These are phyloP conservation scores for Barnettozyma pratensis DNA, from an alignment of 805 yeast species.

Conservation along the genomic window DNA sequence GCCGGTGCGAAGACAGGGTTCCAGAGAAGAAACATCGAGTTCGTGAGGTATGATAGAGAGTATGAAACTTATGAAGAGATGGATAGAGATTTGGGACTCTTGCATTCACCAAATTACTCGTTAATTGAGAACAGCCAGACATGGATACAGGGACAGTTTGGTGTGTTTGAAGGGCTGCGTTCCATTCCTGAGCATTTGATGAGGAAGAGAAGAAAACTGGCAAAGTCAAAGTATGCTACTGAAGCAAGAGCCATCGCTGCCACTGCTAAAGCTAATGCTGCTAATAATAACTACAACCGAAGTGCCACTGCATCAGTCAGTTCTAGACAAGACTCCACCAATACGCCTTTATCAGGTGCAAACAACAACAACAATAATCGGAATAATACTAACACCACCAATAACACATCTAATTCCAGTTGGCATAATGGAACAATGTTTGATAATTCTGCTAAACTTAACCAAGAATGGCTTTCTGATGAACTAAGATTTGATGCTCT, in stretches of 20 bases:
- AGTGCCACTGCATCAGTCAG: neutral
- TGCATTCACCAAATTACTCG: conserved; percentile 46
- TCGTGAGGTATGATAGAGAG: conserved; percentile 64
- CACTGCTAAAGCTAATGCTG: neutral
- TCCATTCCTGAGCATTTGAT: conserved; percentile 17
- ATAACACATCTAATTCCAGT: neutral
- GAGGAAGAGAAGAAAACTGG: conserved; percentile 23
- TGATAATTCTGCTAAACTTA: conserved; percentile 14
- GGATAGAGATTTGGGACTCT: conserved; percentile 58
- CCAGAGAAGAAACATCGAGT: conserved; percentile 67
- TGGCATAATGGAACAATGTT: conserved; percentile 15
- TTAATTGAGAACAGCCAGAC: conserved; percentile 40
- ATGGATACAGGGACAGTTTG: conserved; percentile 70
- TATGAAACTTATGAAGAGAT: conserved; percentile 78
- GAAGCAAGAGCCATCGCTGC: conserved; percentile 9
- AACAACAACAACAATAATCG: too few species aligned
- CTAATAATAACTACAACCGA: neutral
- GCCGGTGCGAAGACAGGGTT: conserved; percentile 44
- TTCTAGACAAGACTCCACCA: neutral
- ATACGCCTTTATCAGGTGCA: too few species aligned
- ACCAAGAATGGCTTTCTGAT: conserved; percentile 58
- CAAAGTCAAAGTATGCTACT: conserved; percentile 20
- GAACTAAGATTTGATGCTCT: conserved; percentile 70
- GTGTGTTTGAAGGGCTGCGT: conserved; percentile 56
- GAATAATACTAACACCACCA: neutral